Evolutionary conservation across 108 stramenopile species (phyloP), one percentile per base, ranked within the genome.

Genomic region (Phaeodactylum tricornutum): DNA sequence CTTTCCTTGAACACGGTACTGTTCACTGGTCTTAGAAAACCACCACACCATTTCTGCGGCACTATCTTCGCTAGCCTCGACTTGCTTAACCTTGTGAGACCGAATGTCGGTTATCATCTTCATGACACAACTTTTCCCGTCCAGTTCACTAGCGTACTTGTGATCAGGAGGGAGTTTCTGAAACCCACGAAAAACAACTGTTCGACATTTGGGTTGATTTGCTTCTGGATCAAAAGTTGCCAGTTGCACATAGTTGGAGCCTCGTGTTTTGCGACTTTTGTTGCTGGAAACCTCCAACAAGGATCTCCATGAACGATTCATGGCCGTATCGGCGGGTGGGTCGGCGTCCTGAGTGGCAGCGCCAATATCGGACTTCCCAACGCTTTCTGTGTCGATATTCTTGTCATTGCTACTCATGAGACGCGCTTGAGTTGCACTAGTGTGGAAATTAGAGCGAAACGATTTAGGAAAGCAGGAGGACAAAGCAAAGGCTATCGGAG

Each of bases 201-300:
- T 88, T 19, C 92, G 79, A 45, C 79, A 81, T 1, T 85, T 66
- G 30, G 92, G 92, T 56, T 84, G 75, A 21, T 49, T 57, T 2
- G 72, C 53, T 20, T 50, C 49, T 11, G 43, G 47, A 32, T 79
- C 69, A 14, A 84, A 65, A 0, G 92, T 88, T 4, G 92, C 64
- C 8, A 93, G 48, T 62, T 93, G 92, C 6, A 93, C 87, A 64
- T 84, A 93, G 47, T 93, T 93, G 38, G 75, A 77, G 37, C 92
- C 92, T 14, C 92, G 77, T 51, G 85, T 71, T 58, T 87, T 85
- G 17, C 85, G 69, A 7, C 81, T 77, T 62, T 61, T 62, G 39
- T 79, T 76, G 15, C 81, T 92, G 43, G 82, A 84, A 3, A 52
- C 59, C 40, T 75, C 75, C 34, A 91, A 8, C 33, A 34, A 34